Percentiles rank a stretch among this genome's conserved stretches.
These are phyloP conservation scores for Licmophora abbreviata DNA, from an alignment of 108 stramenopile genomes.

Conservation along the genomic window DNA sequence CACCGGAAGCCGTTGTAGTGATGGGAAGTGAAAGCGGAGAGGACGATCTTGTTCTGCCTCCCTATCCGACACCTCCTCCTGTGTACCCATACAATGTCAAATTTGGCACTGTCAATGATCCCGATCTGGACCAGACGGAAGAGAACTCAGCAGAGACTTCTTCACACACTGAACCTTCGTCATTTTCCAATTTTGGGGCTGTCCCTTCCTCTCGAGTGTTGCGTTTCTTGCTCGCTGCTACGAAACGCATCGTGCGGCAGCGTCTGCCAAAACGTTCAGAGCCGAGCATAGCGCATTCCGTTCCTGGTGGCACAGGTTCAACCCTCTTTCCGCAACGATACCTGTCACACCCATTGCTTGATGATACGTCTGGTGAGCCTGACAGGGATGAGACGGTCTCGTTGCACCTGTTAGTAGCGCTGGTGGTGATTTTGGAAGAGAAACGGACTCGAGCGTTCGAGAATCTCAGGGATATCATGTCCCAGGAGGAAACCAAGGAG, in stretches of 20 bases:
- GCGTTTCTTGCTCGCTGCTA: no score
- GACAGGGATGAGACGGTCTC: no score
- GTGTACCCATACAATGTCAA: slow-evolving; percentile 14
- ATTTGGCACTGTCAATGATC: slow-evolving; percentile 4
- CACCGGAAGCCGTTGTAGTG: no score
- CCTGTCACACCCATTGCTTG: no score
- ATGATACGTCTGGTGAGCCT: no score
- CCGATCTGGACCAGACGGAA: no score
- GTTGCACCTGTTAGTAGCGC: slow-evolving; percentile 31
- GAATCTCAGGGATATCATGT: slow-evolving; percentile 18
- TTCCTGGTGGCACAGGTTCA: slow-evolving; percentile 33
- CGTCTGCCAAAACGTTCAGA: no score
- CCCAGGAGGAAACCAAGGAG: slow-evolving; percentile 7
- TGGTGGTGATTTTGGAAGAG: slow-evolving; percentile 17
- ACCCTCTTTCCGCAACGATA: no score
- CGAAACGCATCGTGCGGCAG: no score
- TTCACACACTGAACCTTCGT: slow-evolving; percentile 58
- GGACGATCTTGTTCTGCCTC: slow-evolving; percentile 26
- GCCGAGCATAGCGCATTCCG: no score
- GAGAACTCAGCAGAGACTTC: neutral
- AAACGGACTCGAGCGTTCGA: slow-evolving; percentile 35
- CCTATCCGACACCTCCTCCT: slow-evolving; percentile 19
- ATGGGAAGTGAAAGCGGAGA: no score
- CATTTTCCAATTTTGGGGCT: slow-evolving; percentile 47
- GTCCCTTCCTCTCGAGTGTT: slow-evolving; percentile 59